Conservation (phyloP, 2,329 filamentous ascomycete genomes). For the Neospermospora avenae region DNA sequence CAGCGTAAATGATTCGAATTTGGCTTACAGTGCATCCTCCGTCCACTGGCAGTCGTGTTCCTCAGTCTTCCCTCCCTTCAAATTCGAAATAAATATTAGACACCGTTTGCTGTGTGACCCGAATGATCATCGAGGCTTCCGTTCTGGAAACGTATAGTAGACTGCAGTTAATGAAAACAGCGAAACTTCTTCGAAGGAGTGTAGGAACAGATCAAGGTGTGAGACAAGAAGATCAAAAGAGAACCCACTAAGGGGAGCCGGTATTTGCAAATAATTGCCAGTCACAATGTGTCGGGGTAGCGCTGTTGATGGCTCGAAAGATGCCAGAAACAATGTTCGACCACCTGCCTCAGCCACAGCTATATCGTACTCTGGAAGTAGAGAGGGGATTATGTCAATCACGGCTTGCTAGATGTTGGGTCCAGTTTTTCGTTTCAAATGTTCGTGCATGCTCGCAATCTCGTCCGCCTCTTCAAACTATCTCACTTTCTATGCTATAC, state of each 20-base stretch:
- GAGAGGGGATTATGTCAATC: background rate
- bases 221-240: no score
- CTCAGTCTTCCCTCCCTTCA: background rate
- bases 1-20: no score
- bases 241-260: no score
- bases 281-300: slow-evolving; percentile 33
- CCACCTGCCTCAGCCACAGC: background rate
- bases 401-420: background rate
- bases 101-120: slow-evolving; percentile 7
- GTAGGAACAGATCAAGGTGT: no score
- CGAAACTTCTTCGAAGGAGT: no score
- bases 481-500: background rate
- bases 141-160: slow-evolving; percentile 17
- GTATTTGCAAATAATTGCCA: no score
- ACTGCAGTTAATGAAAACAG: no score
- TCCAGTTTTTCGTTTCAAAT: background rate
- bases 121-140: slow-evolving; percentile 12
- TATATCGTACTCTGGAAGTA: slow-evolving; percentile 1
- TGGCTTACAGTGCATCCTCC: background rate
- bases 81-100: slow-evolving; percentile 4
- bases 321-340: slow-evolving; percentile 40
- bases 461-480: background rate
- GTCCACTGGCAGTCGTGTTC: background rate
- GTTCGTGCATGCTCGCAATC: background rate
- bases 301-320: slow-evolving; percentile 34